Base-by-base conservation (phyloP, 2,329 filamentous ascomycete genomes). In the Penicillium janthinellum region DNA sequence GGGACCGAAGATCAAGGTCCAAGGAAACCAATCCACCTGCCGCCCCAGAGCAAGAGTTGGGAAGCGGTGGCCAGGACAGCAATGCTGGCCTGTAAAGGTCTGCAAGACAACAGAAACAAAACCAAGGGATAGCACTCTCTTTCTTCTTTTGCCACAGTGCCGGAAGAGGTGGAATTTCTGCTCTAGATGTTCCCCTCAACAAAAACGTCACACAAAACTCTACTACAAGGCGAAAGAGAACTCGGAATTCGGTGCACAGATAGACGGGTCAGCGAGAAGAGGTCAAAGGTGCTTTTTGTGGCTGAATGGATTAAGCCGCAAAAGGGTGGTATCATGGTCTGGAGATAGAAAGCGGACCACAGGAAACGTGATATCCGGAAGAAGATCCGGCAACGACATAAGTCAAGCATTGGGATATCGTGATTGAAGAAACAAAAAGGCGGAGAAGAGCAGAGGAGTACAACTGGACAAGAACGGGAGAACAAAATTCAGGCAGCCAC, bases 301-400 rank as follows among this genome's bases (percentile, higher is more conserved):
- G 64, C 65, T 66, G 65, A 58, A 65, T 52, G 57, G 65, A 68
- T 66, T 67, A 67, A 67, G 70, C 65, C 70, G 67, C 65, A 64
- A 67, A 64, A 70, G 59, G 56, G 60, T 75, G 73, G 73, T 75
- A 75, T 75, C 73, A 75, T 73, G 44, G 51, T 66, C 70, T 64
- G 61, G 62, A 67, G 68, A 71, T 15, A 38, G 48, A 41, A 44
- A 59, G 37, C 60, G 59, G 56, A 57, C 56, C 55, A 44, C 17
- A n/a, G 41, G 14, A 14, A 35, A 12, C 35, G 41, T 25, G 52
- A 45, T 45, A 54, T 54, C 52, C 39, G 31, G 17, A 45, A 38
- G 62, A 67, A 71, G 14, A 10, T 70, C 68, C 67, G 69, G 63
- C 25, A 68, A 64, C 65, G 69, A 69, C 58, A 64, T 61, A 63